A percentile compares a stretch with the other conserved stretches of the same genome.
Evolutionary conservation across 2,329 filamentous ascomycete genomes (phyloP).

Genomic region (Ascochyta lentis): DNA sequence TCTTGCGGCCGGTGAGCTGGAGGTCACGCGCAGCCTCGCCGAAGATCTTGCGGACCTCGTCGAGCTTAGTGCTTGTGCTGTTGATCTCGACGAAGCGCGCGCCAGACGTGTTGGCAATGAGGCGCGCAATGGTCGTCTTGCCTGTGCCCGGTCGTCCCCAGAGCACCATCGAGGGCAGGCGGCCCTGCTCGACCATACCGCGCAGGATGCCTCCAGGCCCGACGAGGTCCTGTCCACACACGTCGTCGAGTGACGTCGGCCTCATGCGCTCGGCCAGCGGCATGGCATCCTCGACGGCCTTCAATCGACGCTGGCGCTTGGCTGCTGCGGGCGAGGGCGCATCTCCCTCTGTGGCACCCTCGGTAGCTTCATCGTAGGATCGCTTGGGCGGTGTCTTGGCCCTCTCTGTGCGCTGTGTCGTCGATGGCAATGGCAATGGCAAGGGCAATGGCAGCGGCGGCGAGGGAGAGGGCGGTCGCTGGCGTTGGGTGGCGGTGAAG

Average conservation of each 20-base stretch:
- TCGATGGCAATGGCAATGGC: neutral
- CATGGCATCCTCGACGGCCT: conserved; percentile 70
- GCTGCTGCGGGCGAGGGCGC: conserved; percentile 24
- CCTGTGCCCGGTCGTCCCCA: conserved; percentile 85
- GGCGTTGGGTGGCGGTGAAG: conserved; percentile 61
- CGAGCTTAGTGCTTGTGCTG: conserved; percentile 85
- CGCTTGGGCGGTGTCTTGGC: conserved; percentile 42
- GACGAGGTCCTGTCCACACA: conserved; percentile 91
- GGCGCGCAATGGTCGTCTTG: conserved; percentile 90
- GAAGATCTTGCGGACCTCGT: conserved; percentile 92
- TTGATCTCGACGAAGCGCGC: conserved; percentile 90
- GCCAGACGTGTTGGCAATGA: conserved; percentile 82
- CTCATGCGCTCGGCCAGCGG: conserved; percentile 95
- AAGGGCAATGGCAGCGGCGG: conserved; percentile 22
- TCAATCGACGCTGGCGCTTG: conserved; percentile 64
- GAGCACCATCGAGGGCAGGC: conserved; percentile 92
- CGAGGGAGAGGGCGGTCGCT: conserved; percentile 22
- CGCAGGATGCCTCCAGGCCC: conserved; percentile 83
- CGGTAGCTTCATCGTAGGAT: conserved; percentile 26
- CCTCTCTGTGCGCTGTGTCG: conserved; percentile 11
- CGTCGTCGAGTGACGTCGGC: conserved; percentile 80
- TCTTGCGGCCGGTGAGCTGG: conserved; percentile 81
- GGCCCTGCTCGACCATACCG: conserved; percentile 82
- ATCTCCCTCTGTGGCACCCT: conserved; percentile 27
- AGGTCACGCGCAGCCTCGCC: conserved; percentile 82